These are phyloP conservation scores for Arbutus unedo DNA, from an alignment of 148 eudicot species.

Conservation along the genomic window DNA sequence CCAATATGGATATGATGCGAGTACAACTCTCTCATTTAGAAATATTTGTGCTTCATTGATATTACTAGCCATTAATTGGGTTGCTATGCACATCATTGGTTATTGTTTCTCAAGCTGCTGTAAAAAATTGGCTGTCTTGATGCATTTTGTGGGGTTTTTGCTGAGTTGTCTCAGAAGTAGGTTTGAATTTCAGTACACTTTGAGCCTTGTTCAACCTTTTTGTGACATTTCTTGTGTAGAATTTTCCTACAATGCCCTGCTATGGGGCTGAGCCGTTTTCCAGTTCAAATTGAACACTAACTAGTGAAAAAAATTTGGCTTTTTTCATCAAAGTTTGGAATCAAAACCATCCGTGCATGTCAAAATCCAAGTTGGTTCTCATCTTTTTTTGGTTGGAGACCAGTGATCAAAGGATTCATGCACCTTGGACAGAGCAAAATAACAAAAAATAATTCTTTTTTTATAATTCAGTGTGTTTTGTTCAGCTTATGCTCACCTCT, in stretches of 20 bases:
- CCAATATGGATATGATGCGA: too few species aligned
- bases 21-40: too few species aligned
- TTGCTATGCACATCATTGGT: too few species aligned
- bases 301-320: not conserved
- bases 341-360: not conserved
- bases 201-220: not conserved
- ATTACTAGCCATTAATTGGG: too few species aligned
- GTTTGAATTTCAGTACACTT: not conserved
- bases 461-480: too few species aligned
- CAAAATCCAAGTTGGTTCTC: not conserved
- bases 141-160: not conserved
- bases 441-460: not conserved
- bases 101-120: not conserved
- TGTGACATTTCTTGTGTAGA: not conserved
- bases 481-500: too few species aligned
- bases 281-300: not conserved
- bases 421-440: not conserved
- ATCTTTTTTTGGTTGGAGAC: not conserved
- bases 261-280: not conserved
- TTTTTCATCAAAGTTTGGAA: not conserved
- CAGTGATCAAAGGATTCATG: not conserved
- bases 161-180: not conserved
- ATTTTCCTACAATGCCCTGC: not conserved
- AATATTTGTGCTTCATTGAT: too few species aligned
- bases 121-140: not conserved